Base-by-base conservation (phyloP, 2,329 filamentous ascomycete species). In the Elsinoe arachidis region DNA sequence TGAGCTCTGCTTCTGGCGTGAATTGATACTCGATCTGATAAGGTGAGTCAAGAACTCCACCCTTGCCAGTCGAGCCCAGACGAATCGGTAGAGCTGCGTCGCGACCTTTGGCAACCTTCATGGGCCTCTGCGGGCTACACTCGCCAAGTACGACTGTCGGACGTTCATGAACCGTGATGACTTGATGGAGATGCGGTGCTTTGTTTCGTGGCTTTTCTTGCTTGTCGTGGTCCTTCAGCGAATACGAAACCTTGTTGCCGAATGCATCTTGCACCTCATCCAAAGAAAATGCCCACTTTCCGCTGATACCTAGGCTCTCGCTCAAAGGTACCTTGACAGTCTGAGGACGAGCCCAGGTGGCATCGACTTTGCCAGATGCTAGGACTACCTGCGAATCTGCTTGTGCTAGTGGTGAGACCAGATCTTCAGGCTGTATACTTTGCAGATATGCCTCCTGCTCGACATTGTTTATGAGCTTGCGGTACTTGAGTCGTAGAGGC, bases 211-310 rank as follows among this genome's bases (percentile, higher is more conserved):
- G 61, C 12, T 61, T 63, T 7, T 68, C 63, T 47, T 68, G 65
- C 12, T 89, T 84, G 35, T 78, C 75, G n/a, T 93, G 87, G 41
- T 93, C 87, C 12, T 79, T 76, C 2, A 78, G 72, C 3, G 80
- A 75, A 68, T 96, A 99, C 61, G 84, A 87, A 59, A 91, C 85
- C 37, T 86, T 74, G 65, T 99, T 99, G 47, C 91, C 91, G 63
- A 91, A 87, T 2, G 84, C 92, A 74, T 99, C 93, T 59, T 89
- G 84, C 7, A 99, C 89, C 70, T 96, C 89, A 63, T 96, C 89
- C 55, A 99, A 84, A 1, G 87, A 85, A 68, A 97, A 99, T 60
- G 87, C 79, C 91, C 92, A 97, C 55, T 84, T 80, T 14, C 92
- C 93, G 54, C 86, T 81, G 5, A 79, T 79, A 51, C 82, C 83